Evolutionary conservation across 2,329 filamentous ascomycete species (phyloP).

Genomic region (Paradendryphiella salina): DNA sequence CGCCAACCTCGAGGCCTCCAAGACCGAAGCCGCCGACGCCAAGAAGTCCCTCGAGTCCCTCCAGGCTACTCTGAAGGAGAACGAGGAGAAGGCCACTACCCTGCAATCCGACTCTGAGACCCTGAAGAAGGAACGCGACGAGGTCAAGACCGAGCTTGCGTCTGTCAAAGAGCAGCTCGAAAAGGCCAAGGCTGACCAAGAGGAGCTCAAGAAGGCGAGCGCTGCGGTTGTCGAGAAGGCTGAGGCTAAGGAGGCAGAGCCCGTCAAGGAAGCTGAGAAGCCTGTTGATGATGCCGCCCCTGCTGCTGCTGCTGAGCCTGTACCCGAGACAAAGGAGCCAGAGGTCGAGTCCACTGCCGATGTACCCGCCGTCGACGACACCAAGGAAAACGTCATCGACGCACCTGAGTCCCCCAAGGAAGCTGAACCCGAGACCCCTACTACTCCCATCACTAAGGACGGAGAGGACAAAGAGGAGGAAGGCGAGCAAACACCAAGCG

Average conservation of each 20-base stretch:
- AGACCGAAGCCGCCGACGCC: constrained; percentile 21
- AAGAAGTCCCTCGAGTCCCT: constrained; percentile 16
- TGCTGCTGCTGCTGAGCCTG: neutral
- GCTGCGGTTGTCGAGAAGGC: constrained; percentile 21
- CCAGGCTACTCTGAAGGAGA: constrained; percentile 18
- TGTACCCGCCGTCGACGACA: constrained; percentile 2
- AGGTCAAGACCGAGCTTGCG: constrained; percentile 25
- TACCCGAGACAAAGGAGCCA: constrained; percentile 1
- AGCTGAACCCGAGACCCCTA: constrained; percentile 6
- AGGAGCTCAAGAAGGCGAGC: constrained; percentile 23
- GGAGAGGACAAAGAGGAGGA: constrained; percentile 5
- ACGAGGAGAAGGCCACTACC: constrained; percentile 20
- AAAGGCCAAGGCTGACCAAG: constrained; percentile 22
- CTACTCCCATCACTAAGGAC: constrained; percentile 6
- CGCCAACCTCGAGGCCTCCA: constrained; percentile 24
- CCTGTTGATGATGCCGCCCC: constrained; percentile 8
- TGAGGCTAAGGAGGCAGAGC: constrained; percentile 23
- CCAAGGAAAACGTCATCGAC: constrained; percentile 3
- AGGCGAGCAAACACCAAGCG: constrained; percentile 6
- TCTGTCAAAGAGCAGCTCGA: constrained; percentile 27
- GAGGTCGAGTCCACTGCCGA: neutral
- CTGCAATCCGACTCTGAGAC: constrained; percentile 20
- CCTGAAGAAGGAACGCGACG: constrained; percentile 25
- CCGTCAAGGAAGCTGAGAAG: constrained; percentile 19
- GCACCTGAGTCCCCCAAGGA: constrained; percentile 3